Evolutionary conservation across 768 basidiomycete genomes (phyloP), one percentile per base, ranked within the genome.

Genomic region (Amanita brunnescens): DNA sequence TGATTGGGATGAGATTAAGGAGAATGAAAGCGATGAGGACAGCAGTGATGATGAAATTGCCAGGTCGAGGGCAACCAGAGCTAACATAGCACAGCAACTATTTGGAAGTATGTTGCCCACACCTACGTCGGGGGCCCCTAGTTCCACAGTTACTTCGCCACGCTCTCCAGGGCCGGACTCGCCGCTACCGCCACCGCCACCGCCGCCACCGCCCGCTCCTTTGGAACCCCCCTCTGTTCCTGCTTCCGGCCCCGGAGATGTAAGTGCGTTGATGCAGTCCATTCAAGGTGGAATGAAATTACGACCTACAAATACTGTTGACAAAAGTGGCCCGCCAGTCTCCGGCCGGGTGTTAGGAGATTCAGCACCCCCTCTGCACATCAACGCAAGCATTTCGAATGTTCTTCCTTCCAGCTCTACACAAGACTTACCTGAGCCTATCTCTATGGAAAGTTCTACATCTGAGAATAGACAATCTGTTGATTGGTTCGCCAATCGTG

Each of bases 401-500:
- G 65, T 64, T 0, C n/a, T n/a, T n/a, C 74, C 77, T 18, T 75
- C 79, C 2, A 67, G 66, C 24, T 57, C 67, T 20, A 54, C 59
- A 7, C 55, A 63, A 24, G 52, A 56, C 10, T 26, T 63, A 4
- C 65, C 70, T 5, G 62, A 68, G 12, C 59, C 70, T 21, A 54
- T 60, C 6, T 56, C 66, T 1, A 66, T 66, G 64, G 55, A 51
- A 1, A 49, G 53, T 32, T 61, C 63, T 2, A 62, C 56, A 42
- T 60, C 74, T 30, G 75, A 67, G 49, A 78, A 85, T 59, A 73
- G 83, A 53, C 86, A 92, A 64, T 86, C 84, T 6, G 85, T 95
- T 3, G 93, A 91, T 59, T 98, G 94, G 94, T 92, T 90, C 62
- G 78, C 83, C 46, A 86, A 85, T 29, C 74, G 95, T 10, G 92